Evolutionary conservation across 345 rosid genomes (phyloP), one percentile per base, ranked within the genome.

Genomic region (Camelina sativa): DNA sequence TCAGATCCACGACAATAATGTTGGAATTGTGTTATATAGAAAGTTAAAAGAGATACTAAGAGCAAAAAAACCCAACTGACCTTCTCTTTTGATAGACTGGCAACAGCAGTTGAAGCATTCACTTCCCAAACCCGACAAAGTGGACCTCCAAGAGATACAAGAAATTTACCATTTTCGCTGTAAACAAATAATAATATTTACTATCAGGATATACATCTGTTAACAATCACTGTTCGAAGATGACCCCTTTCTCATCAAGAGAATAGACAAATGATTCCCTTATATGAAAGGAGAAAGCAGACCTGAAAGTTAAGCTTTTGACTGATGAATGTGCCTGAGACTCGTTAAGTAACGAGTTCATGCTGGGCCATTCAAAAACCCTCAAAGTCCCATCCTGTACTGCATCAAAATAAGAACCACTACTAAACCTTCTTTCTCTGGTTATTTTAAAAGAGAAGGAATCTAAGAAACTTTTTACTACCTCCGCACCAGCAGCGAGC

Each of bases 91-190:
- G 93, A 61, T 69, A 95, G 71, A 76, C 92, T 82, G 69, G 96
- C 85, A 62, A 83, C 78, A 63, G 78, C 84, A 60, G 82, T 72
- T 41, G 89, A 78, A 64, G 89, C 80, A 62, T 81, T 79, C 22
- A 92, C 65, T 58, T 96, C 97, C 98, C 99, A 92, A 75, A 96
- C 91, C 75, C 93, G 85, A 79, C 93, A 93, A 67, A 86, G 87
- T 57, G 86, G 90, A 71, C 86, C 38, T 61, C 91, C 96, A 86
- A 92, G 81, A 35, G 97, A 89, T 41, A 84, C 89, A 59, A 96
- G 93, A 80, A 85, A 86, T 75, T 92, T 89, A 22, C 95, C 97
- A 84, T 87, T 90, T 67, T 80, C 83, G 79, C 97, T 92, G 91
- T 79, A 84, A 73, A 55, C 56, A 3, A 9, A 22, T 76, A 62